These are phyloP conservation scores for Kernera saxatilis DNA, from an alignment of 345 rosid genomes.

Conservation along the genomic window DNA sequence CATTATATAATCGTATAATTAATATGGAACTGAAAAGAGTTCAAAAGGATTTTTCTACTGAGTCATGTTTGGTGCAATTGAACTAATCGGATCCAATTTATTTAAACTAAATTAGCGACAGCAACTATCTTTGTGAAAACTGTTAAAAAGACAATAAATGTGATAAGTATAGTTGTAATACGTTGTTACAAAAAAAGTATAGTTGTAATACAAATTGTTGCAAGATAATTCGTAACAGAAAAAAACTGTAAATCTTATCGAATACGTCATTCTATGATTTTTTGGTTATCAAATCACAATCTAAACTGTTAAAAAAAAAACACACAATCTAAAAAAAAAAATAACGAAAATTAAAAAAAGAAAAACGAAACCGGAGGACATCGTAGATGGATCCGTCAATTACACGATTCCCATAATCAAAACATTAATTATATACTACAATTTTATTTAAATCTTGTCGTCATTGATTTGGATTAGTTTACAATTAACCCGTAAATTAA, in stretches of 20 bases:
- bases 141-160: too few species aligned
- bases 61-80: background rate
- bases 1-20: too few species aligned
- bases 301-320: background rate
- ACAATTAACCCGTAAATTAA: background rate
- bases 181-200: background rate
- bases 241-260: background rate
- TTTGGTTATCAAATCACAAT: constrained; percentile 7
- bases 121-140: background rate
- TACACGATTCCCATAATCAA: constrained; percentile 41
- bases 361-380: constrained; percentile 7
- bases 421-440: background rate
- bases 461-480: constrained; percentile 26
- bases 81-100: background rate
- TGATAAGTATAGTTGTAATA: background rate
- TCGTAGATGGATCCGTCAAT: constrained; percentile 39
- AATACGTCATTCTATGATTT: constrained; percentile 8
- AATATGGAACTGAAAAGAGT: background rate
- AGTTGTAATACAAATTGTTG: background rate
- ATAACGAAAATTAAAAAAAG: background rate
- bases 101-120: background rate
- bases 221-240: background rate
- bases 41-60: background rate
- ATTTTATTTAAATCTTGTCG: constrained; percentile 22
- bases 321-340: background rate